A percentile compares a stretch with the other conserved stretches of the same genome.
Evolutionary conservation across 306 rosid species (phyloP).

Genomic region (Amphicarpaea edgeworthii): DNA sequence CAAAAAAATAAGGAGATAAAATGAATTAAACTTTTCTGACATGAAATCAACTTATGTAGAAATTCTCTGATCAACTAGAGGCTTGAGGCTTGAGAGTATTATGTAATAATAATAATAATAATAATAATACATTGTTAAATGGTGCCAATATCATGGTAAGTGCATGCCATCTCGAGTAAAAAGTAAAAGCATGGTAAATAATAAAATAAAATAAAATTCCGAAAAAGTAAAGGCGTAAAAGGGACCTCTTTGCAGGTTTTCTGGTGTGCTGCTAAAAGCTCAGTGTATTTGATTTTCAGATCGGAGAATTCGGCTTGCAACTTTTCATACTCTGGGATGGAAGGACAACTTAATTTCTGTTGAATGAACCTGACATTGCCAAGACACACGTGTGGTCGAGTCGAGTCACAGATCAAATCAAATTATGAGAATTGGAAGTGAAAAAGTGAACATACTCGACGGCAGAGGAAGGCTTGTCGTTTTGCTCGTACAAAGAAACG

Average conservation of each 20-base stretch:
- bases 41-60: too few species aligned
- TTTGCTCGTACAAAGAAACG: slow-evolving; percentile 91
- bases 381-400: neutral
- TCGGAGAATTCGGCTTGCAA: slow-evolving; percentile 80
- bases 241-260: slow-evolving; percentile 80
- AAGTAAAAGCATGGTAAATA: too few species aligned
- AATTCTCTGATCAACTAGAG: too few species aligned
- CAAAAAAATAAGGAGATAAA: neutral
- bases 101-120: too few species aligned
- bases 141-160: too few species aligned
- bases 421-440: slow-evolving; percentile 19
- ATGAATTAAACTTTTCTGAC: neutral
- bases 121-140: too few species aligned
- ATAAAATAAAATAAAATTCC: too few species aligned
- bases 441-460: slow-evolving; percentile 66
- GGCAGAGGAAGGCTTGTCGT: slow-evolving; percentile 97
- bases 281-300: slow-evolving; percentile 69
- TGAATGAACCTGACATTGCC: slow-evolving; percentile 71
- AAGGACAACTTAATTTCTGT: slow-evolving; percentile 84
- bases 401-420: neutral
- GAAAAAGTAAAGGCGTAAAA: neutral
- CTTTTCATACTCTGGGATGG: slow-evolving; percentile 72
- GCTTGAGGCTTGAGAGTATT: too few species aligned
- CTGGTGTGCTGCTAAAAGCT: slow-evolving; percentile 70
- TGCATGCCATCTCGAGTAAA: too few species aligned